Percentiles rank a stretch among this genome's conserved stretches.
Evolutionary conservation across 208 protist species (phyloP).

Genomic region (Acanthamoeba healyi): DNA sequence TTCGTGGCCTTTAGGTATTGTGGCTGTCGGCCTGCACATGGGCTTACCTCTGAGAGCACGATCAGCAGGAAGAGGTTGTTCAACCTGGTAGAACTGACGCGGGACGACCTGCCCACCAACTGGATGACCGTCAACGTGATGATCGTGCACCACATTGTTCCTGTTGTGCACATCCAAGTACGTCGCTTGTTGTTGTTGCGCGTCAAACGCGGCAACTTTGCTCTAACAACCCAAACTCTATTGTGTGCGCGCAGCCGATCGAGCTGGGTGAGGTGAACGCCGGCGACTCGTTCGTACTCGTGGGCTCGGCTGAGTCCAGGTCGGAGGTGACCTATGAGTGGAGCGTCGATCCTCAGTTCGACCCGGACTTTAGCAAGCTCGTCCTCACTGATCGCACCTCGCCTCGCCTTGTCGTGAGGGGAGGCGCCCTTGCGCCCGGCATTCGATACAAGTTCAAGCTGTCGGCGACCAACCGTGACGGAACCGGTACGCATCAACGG

Average conservation of each 20-base stretch:
- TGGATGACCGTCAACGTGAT: constrained; percentile 33
- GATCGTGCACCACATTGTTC: background rate
- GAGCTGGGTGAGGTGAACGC: constrained; percentile 38
- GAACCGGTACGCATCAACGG: constrained; percentile 28
- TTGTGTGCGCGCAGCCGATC: background rate
- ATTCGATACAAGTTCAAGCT: constrained; percentile 75
- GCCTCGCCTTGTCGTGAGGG: constrained; percentile 1
- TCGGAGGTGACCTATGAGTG: constrained; percentile 50
- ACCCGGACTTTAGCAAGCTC: background rate
- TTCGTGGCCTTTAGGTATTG: background rate
- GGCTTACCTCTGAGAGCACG: background rate
- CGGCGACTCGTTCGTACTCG: constrained; percentile 29
- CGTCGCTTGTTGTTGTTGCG: too few relatives aligned
- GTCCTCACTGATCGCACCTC: constrained; percentile 10
- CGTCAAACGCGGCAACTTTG: background rate
- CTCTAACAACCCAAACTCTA: background rate
- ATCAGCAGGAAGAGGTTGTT: background rate
- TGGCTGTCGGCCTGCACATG: background rate
- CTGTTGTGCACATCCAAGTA: constrained; percentile 49
- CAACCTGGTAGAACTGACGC: background rate
- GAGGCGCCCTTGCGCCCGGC: constrained; percentile 3
- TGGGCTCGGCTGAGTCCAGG: constrained; percentile 8
- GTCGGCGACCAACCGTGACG: constrained; percentile 37
- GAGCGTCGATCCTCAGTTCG: constrained; percentile 58
- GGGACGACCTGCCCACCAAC: constrained; percentile 8